phyloP scores from a whole-genome alignment of 2,329 filamentous ascomycete genomes.

The Alternaria postmessia region DNA sequence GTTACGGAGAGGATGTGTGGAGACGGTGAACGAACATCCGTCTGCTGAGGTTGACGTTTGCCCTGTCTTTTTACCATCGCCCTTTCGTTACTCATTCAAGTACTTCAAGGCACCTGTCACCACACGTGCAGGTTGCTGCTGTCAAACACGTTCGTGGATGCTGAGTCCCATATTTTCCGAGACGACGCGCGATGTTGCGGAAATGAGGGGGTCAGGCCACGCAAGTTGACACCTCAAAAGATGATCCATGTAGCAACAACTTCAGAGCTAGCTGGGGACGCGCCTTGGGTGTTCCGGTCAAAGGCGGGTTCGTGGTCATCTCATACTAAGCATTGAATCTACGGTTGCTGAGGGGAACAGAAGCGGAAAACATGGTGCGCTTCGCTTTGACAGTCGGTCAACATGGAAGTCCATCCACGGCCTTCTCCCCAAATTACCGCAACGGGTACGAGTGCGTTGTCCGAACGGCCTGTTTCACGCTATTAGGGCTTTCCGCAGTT shows the following conservation, averaged over 20 bases:
- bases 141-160: neutral
- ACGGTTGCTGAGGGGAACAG: conserved; percentile 2
- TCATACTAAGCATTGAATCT: neutral
- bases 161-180: neutral
- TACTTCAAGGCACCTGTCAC: neutral
- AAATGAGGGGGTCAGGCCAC: conserved; percentile 18
- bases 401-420: neutral
- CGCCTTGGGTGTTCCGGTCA: neutral
- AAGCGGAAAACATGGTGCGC: neutral
- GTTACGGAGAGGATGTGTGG: conserved; percentile 3
- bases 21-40: neutral
- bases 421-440: neutral
- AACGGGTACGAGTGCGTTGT: conserved; percentile 1
- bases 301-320: neutral
- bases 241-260: neutral
- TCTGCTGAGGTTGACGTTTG: conserved; percentile 1
- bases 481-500: neutral
- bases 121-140: conserved; percentile 2
- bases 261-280: conserved; percentile 2
- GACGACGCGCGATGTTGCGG: conserved; percentile 8
- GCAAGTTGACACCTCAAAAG: conserved; percentile 12
- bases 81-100: neutral
- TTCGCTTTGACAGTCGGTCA: neutral
- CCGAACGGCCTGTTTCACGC: conserved; percentile 2
- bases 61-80: neutral